A percentile compares a stretch with the other conserved stretches of the same genome.
Evolutionary conservation across 805 yeast genomes (phyloP).

Genomic region (Debaryomyces castellii): DNA sequence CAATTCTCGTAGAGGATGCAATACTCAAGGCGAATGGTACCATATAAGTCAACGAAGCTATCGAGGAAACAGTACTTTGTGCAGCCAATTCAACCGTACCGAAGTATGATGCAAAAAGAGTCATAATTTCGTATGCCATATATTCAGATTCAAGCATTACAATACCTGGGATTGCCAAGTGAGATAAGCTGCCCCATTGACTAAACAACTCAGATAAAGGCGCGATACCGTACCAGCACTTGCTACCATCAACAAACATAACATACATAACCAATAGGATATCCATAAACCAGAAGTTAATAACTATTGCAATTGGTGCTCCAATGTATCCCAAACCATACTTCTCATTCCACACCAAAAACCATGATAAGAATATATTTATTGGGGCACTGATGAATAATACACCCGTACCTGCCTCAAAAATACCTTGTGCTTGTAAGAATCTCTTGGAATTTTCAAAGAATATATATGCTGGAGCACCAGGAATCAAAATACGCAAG

Average conservation of each 20-base stretch:
- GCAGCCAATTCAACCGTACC: conserved; percentile 53
- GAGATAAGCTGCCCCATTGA: conserved; percentile 35
- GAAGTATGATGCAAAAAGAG: conserved; percentile 44
- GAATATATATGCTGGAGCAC: conserved; percentile 45
- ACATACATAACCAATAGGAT: conserved; percentile 36
- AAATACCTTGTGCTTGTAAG: conserved; percentile 47
- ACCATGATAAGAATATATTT: conserved; percentile 38
- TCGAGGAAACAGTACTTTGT: conserved; percentile 49
- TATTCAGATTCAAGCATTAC: conserved; percentile 47
- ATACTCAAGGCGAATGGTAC: conserved; percentile 47
- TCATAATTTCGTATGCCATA: conserved; percentile 47
- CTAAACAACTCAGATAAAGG: conserved; percentile 34
- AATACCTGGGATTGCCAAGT: conserved; percentile 45
- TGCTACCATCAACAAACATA: conserved; percentile 56
- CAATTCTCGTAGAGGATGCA: conserved; percentile 44
- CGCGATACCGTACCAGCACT: conserved; percentile 67
- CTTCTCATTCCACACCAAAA: conserved; percentile 41
- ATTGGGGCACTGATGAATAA: conserved; percentile 42
- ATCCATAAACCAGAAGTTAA: conserved; percentile 44
- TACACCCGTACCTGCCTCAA: conserved; percentile 47
- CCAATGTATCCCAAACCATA: conserved; percentile 43
- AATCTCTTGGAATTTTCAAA: conserved; percentile 43
- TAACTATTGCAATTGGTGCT: conserved; percentile 42
- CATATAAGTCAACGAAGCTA: conserved; percentile 45
- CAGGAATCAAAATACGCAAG: conserved; percentile 33